Evolutionary conservation across 1,284 basidiomycete species (phyloP).

Genomic region (Schizopora paradoxa): DNA sequence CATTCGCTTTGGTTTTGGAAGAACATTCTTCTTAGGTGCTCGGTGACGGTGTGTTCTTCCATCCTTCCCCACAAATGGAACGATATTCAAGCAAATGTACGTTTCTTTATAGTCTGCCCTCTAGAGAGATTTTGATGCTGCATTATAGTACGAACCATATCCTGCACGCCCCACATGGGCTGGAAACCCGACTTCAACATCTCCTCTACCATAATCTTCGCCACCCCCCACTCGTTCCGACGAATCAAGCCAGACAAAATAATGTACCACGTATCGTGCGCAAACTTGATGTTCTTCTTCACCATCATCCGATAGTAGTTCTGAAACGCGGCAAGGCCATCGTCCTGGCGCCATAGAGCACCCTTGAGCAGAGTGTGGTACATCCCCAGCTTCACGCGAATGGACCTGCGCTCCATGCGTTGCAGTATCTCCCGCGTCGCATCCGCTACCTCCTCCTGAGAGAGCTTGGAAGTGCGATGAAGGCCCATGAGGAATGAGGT

Average conservation of each 20-base stretch:
- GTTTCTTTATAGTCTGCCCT: conserved; percentile 6
- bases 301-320: conserved; percentile 64
- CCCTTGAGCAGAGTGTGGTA: conserved; percentile 73
- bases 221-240: conserved; percentile 51
- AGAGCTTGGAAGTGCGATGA: conserved; percentile 46
- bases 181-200: conserved; percentile 42
- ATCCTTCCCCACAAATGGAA: conserved; percentile 15
- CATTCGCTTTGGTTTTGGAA: conserved; percentile 58
- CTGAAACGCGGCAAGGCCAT: conserved; percentile 51
- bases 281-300: conserved; percentile 41
- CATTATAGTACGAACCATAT: conserved; percentile 35
- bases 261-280: conserved; percentile 70
- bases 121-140: conserved; percentile 28
- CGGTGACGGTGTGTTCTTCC: conserved; percentile 18
- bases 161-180: conserved; percentile 34
- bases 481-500: conserved; percentile 61
- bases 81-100: conserved; percentile 11
- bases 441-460: conserved; percentile 36
- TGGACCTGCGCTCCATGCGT: conserved; percentile 52
- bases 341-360: conserved; percentile 45
- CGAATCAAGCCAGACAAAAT: conserved; percentile 56
- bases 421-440: conserved; percentile 46
- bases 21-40: conserved; percentile 58
- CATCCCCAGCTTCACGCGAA: conserved; percentile 53
- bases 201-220: conserved; percentile 52